A percentile compares a stretch with the other conserved stretches of the same genome.
These are phyloP conservation scores for Linnemannia schmuckeri DNA, from an alignment of 192 early-diverging fungal species.

Conservation along the genomic window DNA sequence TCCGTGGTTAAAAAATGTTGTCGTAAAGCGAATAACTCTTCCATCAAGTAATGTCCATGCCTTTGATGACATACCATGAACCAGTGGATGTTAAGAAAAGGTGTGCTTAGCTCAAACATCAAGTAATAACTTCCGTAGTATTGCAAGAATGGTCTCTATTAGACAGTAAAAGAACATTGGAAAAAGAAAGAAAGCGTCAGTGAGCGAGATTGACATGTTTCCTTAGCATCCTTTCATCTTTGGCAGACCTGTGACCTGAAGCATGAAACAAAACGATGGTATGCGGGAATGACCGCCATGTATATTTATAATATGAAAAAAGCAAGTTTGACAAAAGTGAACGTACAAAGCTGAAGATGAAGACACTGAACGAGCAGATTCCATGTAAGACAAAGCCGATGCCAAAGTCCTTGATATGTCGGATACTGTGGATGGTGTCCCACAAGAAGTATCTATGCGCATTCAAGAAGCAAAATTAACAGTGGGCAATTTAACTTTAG, in stretches of 20 bases:
- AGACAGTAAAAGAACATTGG: not conserved
- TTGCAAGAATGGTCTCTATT: conserved; percentile 83
- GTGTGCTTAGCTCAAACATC: conserved; percentile 92
- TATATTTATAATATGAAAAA: not conserved
- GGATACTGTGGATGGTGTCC: conserved; percentile 81
- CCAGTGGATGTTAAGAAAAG: conserved; percentile 95
- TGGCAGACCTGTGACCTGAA: not conserved
- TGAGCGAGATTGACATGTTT: not conserved
- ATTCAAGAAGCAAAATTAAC: not conserved
- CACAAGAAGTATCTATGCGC: conserved; percentile 88
- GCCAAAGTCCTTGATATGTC: conserved; percentile 77
- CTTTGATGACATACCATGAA: conserved; percentile 53
- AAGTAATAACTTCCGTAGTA: conserved; percentile 91
- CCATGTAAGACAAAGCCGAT: conserved; percentile 89
- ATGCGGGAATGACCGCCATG: not conserved
- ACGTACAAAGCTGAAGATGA: conserved; percentile 78
- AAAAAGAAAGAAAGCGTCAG: not conserved
- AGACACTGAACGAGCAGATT: conserved; percentile 80
- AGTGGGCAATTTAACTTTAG: conserved; percentile 12
- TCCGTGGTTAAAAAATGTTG: too few species aligned
- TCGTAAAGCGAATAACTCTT: not conserved
- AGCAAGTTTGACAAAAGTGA: not conserved
- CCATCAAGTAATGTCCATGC: not conserved
- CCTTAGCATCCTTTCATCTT: not conserved
- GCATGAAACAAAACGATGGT: not conserved